These are phyloP conservation scores for Blumeria graminis DNA, from an alignment of 2,329 filamentous ascomycete genomes.

Conservation along the genomic window DNA sequence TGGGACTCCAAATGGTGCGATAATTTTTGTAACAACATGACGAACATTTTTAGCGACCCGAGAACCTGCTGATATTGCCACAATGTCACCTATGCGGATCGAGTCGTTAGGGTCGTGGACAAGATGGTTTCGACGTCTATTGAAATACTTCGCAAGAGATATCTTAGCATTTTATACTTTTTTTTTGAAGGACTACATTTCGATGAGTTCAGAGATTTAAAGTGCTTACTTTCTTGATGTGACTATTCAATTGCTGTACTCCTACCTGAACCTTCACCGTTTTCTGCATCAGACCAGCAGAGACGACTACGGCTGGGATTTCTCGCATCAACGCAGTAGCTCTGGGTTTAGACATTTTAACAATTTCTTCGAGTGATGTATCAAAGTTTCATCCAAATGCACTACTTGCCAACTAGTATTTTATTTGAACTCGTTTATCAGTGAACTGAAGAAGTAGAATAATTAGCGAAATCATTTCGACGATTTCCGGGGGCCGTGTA, in stretches of 20 bases:
- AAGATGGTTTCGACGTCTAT: slow-evolving; percentile 37
- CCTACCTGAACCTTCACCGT: slow-evolving; percentile 59
- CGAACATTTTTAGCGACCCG: slow-evolving; percentile 40
- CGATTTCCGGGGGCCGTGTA: too few species aligned
- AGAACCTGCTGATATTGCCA: slow-evolving; percentile 43
- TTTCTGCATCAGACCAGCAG: slow-evolving; percentile 52
- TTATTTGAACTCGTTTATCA: too few species aligned
- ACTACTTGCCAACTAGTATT: too few species aligned
- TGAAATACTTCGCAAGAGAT: slow-evolving; percentile 29
- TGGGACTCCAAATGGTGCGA: slow-evolving; percentile 42
- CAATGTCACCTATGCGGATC: slow-evolving; percentile 48
- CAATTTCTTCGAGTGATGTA: too few species aligned
- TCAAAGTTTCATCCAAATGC: too few species aligned
- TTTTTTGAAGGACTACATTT: background rate
- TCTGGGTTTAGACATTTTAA: background rate
- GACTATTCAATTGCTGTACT: slow-evolving; percentile 45
- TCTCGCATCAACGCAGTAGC: background rate
- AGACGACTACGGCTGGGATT: slow-evolving; percentile 35
- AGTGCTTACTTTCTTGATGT: slow-evolving; percentile 40
- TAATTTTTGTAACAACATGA: slow-evolving; percentile 51
- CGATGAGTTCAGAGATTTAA: background rate
- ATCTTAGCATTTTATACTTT: background rate
- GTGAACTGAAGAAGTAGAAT: too few species aligned
- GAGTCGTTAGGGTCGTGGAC: slow-evolving; percentile 60
- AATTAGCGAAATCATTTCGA: too few species aligned